These are phyloP conservation scores for Rhodotorula glutinis DNA, from an alignment of 1,284 basidiomycete species.

Conservation along the genomic window DNA sequence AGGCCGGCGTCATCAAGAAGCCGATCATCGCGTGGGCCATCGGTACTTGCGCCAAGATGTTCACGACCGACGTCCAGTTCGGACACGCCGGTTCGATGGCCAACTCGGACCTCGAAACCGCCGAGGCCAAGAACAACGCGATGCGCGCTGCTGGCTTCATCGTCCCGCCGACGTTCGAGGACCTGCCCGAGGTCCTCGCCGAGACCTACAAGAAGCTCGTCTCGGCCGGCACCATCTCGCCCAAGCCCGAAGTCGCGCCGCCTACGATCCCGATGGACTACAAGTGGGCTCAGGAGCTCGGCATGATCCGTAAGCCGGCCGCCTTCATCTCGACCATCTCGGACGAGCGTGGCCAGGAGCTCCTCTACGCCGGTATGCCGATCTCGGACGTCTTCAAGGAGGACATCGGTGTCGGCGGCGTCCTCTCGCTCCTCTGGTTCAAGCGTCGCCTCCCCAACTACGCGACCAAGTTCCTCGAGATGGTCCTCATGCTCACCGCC, in stretches of 20 bases:
- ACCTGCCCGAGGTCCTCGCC: slow-evolving; percentile 79
- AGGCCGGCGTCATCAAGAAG: slow-evolving; percentile 90
- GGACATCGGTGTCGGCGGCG: slow-evolving; percentile 94
- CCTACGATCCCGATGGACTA: slow-evolving; percentile 99
- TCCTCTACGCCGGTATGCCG: slow-evolving; percentile 97
- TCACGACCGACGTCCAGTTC: slow-evolving; percentile 98
- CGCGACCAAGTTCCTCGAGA: slow-evolving; percentile 96
- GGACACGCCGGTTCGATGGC: slow-evolving; percentile 98
- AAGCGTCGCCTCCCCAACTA: slow-evolving; percentile 79
- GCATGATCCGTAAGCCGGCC: slow-evolving; percentile 96
- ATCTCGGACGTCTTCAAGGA: slow-evolving; percentile 99
- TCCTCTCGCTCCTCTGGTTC: slow-evolving; percentile 95
- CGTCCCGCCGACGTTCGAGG: slow-evolving; percentile 96
- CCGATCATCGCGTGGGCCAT: slow-evolving; percentile 99
- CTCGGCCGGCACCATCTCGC: slow-evolving; percentile 63
- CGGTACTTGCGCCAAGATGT: slow-evolving; percentile 99
- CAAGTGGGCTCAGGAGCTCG: slow-evolving; percentile 97
- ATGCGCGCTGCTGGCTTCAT: slow-evolving; percentile 95
- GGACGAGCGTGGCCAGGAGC: slow-evolving; percentile 97
- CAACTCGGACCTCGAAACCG: slow-evolving; percentile 95
- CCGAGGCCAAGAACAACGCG: slow-evolving; percentile 92
- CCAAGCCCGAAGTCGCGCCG: slow-evolving; percentile 77
- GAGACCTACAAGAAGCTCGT: slow-evolving; percentile 85
- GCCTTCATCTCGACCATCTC: slow-evolving; percentile 97
- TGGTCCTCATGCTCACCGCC: slow-evolving; percentile 98